These are phyloP conservation scores for Juglanconis oblonga DNA, from an alignment of 2,329 filamentous ascomycete species.

Conservation along the genomic window DNA sequence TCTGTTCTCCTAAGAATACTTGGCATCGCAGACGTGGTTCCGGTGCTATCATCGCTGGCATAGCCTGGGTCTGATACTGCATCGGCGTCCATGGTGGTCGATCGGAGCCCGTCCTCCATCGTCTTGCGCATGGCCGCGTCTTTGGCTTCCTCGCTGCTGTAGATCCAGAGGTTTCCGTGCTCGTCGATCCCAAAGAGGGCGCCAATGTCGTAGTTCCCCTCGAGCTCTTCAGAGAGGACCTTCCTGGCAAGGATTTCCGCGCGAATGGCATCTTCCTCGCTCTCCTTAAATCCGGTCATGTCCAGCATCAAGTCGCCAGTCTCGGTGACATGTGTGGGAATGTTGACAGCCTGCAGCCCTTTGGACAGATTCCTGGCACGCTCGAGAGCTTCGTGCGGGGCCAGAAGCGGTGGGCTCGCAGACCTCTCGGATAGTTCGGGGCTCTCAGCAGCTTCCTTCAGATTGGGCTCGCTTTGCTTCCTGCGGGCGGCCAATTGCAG, in stretches of 20 bases:
- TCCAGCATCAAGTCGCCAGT: constrained; percentile 94
- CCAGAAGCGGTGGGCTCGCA: constrained; percentile 72
- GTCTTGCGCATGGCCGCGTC: constrained; percentile 74
- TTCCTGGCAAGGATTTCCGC: constrained; percentile 93
- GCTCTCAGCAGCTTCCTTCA: constrained; percentile 36
- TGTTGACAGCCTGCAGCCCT: constrained; percentile 85
- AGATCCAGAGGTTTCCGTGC: constrained; percentile 98
- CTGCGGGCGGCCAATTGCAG: constrained; percentile 45
- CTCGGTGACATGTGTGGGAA: constrained; percentile 88
- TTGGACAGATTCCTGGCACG: constrained; percentile 82
- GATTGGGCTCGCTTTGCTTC: constrained; percentile 31
- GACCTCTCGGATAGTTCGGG: constrained; percentile 50
- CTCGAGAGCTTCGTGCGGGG: constrained; percentile 72
- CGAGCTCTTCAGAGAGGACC: constrained; percentile 86
- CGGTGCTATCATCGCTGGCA: constrained; percentile 80
- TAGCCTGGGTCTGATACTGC: constrained; percentile 91
- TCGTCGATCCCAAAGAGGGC: constrained; percentile 93
- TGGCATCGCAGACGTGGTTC: constrained; percentile 42
- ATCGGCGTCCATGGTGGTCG: constrained; percentile 63
- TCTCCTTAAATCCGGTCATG: constrained; percentile 95
- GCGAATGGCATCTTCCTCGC: constrained; percentile 84
- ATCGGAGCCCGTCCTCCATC: constrained; percentile 47
- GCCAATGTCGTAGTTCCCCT: constrained; percentile 95
- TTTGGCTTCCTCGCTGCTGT: constrained; percentile 95
- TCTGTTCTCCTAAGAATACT: constrained; percentile 61